Evolutionary conservation across 2,329 filamentous ascomycete species (phyloP), one percentile per base, ranked within the genome.

Genomic region (Ophiostoma populinum): DNA sequence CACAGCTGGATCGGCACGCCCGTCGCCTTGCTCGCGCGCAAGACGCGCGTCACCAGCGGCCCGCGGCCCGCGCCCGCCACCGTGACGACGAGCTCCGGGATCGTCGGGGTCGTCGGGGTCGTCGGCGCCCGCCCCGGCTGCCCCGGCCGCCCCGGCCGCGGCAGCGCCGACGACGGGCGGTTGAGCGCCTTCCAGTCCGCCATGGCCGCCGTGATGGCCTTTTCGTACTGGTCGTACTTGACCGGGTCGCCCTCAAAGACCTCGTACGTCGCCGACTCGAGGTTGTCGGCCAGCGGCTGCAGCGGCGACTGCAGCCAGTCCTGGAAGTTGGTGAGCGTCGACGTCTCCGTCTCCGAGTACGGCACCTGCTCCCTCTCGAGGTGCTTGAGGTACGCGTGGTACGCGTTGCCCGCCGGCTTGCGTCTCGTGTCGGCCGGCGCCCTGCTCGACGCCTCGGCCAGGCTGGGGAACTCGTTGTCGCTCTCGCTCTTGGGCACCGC

Each of bases 241-340:
- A 98, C 80, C 0, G 90, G 90, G 44, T 98, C 92, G 46, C 92
- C 92, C 54, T 98, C 90, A 49, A 98, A 98, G 2, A 95, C 87
- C 52, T 98, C 90, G 54, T 98, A 98, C 0, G 90, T 98, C 27
- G 92, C 80, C 31, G 85, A 93, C 53, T 98, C 92, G 11, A 98
- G 66, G 47, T 98, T 98, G 54, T 98, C 90, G 0, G 87, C 87
- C 11, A 98, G 65, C 0, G 90, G 90, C 53, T 98, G 92, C 26
- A 98, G 63, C 3, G 90, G 90, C 2, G 86, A 86, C 54, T 98
- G 90, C 9, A 98, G 65, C 65, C 90, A 98, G 54, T 98, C 90
- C 49, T 98, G 92, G 70, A 74, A 68, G 45, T 59, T 68, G 5
- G 59, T 63, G 38, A 74, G 50, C 1, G 63, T 65, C 2, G 57